phyloP scores from a whole-genome alignment of 2,329 filamentous ascomycete genomes.

The Fusarium chlamydosporum region DNA sequence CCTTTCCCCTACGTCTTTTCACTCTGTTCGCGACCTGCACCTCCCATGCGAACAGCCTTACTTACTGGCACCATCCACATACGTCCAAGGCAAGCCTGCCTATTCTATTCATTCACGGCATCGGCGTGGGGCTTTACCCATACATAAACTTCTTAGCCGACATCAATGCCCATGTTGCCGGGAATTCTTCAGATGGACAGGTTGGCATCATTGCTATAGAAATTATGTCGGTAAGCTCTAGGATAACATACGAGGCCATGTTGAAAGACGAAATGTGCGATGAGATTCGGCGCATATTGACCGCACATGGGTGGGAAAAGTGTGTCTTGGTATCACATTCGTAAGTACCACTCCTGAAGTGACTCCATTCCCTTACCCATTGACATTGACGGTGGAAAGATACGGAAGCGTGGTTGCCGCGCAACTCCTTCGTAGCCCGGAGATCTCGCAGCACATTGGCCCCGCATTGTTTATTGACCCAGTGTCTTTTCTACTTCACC shows the following conservation, averaged over 20 bases:
- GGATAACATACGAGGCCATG: conserved; percentile 66
- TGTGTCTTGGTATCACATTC: conserved; percentile 68
- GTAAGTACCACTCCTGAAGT: conserved; percentile 13
- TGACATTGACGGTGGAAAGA: conserved; percentile 35
- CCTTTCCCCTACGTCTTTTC: conserved; percentile 69
- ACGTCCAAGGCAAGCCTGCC: conserved; percentile 69
- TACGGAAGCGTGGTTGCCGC: conserved; percentile 69
- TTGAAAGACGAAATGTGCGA: conserved; percentile 63
- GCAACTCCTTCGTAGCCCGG: conserved; percentile 65
- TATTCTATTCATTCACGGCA: conserved; percentile 74
- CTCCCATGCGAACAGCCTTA: conserved; percentile 63
- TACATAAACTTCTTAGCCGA: conserved; percentile 69
- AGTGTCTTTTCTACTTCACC: conserved; percentile 71
- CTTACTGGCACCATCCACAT: conserved; percentile 73
- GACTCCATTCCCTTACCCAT: rapidly evolving
- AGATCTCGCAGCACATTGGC: conserved; percentile 56
- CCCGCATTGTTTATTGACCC: conserved; percentile 71
- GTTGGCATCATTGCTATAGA: conserved; percentile 72
- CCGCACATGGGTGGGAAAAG: conserved; percentile 64
- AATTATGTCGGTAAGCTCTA: conserved; percentile 70
- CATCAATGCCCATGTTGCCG: conserved; percentile 58
- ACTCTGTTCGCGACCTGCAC: conserved; percentile 60
- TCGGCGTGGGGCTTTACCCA: conserved; percentile 67
- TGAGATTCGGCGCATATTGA: conserved; percentile 67
- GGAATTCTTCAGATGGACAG: conserved; percentile 59